Conservation (phyloP, 139 green algal species). For the Edaphochlamys debaryana region DNA sequence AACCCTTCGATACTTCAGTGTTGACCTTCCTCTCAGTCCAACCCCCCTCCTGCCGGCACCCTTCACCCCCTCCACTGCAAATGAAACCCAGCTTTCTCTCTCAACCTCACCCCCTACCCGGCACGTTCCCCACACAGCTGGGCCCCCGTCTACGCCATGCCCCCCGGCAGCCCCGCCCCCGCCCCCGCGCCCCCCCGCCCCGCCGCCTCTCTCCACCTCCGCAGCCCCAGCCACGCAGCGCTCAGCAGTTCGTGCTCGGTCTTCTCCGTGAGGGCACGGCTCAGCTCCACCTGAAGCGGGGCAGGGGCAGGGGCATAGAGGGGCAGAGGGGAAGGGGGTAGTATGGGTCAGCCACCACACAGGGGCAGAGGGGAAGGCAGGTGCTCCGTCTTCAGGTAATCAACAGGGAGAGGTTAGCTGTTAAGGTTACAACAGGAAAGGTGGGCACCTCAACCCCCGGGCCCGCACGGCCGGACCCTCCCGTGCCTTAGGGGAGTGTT, state of each 20-base stretch:
- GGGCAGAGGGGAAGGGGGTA: too few species aligned
- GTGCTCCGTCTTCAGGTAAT: too few species aligned
- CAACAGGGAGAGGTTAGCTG: neutral
- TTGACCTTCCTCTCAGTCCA: too few species aligned
- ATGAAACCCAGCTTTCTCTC: neutral
- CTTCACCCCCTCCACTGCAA: too few species aligned
- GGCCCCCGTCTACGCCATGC: neutral
- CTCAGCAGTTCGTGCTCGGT: constrained; percentile 19
- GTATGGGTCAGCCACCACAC: too few species aligned
- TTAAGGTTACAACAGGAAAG: neutral
- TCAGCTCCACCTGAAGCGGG: constrained; percentile 28
- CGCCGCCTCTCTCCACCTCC: neutral
- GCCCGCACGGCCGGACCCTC: too few species aligned
- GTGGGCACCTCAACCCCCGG: too few species aligned
- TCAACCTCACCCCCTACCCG: neutral
- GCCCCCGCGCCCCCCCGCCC: neutral
- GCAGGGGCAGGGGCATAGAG: too few species aligned
- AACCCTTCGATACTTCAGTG: too few species aligned
- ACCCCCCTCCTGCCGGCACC: too few species aligned
- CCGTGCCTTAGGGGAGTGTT: too few species aligned
- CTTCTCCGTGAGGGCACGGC: constrained; percentile 23
- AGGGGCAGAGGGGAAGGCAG: too few species aligned
- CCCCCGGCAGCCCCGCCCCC: neutral
- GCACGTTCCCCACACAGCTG: neutral
- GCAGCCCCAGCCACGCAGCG: constrained; percentile 19